phyloP scores from a whole-genome alignment of 495 filamentous ascomycete species.

The Beverwykella pulmonaria region DNA sequence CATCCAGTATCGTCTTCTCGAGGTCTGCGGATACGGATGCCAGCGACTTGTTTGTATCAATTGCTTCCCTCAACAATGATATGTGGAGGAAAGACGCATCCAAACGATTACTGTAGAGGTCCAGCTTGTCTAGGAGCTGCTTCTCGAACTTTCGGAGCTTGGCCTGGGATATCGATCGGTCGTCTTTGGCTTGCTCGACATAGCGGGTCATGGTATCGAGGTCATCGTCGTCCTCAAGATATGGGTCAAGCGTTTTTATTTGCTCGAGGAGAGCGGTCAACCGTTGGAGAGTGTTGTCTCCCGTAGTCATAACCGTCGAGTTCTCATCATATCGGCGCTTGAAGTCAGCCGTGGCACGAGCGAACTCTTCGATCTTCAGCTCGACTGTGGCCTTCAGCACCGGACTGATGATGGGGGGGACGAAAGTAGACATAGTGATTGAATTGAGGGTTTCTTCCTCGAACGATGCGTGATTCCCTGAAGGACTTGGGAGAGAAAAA shows the following conservation, averaged over 20 bases:
- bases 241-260: constrained; percentile 29
- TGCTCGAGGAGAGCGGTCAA: constrained; percentile 15
- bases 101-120: background rate
- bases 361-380: constrained; percentile 33
- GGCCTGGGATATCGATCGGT: constrained; percentile 18
- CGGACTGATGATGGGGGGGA: constrained; percentile 9
- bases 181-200: constrained; percentile 30
- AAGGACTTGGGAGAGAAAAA: background rate
- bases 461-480: background rate
- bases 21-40: constrained; percentile 16
- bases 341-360: constrained; percentile 10
- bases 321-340: constrained; percentile 3
- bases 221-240: constrained; percentile 28
- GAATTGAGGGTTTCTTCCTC: background rate
- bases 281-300: constrained; percentile 11
- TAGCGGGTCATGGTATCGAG: constrained; percentile 16
- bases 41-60: background rate
- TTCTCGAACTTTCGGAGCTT: constrained; percentile 24
- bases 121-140: constrained; percentile 15
- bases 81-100: constrained; percentile 17
- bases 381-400: constrained; percentile 16
- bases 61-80: constrained; percentile 21
- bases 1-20: constrained; percentile 16
- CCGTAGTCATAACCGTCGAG: background rate
- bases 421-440: constrained; percentile 15